Evolutionary conservation across 345 rosid species (phyloP), one percentile per base, ranked within the genome.

Genomic region (Eucalyptus globulus): DNA sequence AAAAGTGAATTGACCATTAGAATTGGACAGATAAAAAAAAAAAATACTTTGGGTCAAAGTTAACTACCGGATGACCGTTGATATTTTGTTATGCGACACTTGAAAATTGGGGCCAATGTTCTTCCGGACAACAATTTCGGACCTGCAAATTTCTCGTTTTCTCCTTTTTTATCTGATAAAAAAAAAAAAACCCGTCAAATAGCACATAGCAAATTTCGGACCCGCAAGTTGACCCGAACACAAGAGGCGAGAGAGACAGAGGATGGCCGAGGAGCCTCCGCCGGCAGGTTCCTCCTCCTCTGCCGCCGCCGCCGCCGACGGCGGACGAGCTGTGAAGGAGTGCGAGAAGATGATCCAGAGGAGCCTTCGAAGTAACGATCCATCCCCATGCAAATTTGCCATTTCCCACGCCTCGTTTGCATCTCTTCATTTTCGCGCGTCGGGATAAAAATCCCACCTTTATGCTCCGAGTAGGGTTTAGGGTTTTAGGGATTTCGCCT

Each of bases 301-400:
- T 47, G 26, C 88, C 44, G 22, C 22, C 56, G 27, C 27, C 27
- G 21, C 87, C 9, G 76, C 50, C 40, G 5, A n/a, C 69, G 87
- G 88, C 58, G 91, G 95, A 80, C 15, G 54, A 14, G 88, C 94
- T 2, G 29, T 88, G 6, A 87, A 94, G 88, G 93, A 93, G 90
- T 94, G 95, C 89, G 83, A 89, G 80, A 87, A 92, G 49, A 93
- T 93, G 95, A 95, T 95, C 88, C 94, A 88, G 24, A 76, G 88
- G 91, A 94, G 96, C 88, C 92, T 95, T 60, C 92, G 92, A 91
- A 92, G 97, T 94, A 94, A 89, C n/a, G 6, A 21, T 62, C 14
- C 27, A 56, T 56, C 62, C 86, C 81, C 6, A 60, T 24, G 49
- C 43, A 58, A 37, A 15, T 88, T n/a, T 24, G n/a, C 47, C 40